Conservation (phyloP, 192 early-diverging fungal genomes). For the Dissophora globulifera region DNA sequence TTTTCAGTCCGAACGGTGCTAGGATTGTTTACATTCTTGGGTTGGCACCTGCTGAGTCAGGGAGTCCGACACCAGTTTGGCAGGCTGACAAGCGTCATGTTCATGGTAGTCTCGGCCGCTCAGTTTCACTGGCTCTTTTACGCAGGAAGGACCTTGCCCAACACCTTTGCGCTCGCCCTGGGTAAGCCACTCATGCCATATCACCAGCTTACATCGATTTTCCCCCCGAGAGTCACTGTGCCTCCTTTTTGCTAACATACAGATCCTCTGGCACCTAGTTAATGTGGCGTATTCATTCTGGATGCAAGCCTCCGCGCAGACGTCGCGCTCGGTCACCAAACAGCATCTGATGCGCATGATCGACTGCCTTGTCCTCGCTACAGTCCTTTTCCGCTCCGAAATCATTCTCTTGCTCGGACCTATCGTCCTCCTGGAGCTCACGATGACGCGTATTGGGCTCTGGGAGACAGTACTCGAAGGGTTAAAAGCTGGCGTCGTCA, state of each 20-base stretch:
- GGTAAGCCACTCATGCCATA: constrained; percentile 25
- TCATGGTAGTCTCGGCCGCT: constrained; percentile 60
- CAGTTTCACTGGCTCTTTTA: constrained; percentile 96
- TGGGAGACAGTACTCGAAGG: constrained; percentile 24
- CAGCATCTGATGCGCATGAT: constrained; percentile 54
- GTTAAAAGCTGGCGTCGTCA: constrained; percentile 26
- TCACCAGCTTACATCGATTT: no score
- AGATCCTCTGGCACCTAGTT: no score
- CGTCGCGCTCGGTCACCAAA: constrained; percentile 7
- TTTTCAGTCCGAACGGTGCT: constrained; percentile 57
- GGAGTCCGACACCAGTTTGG: constrained; percentile 71
- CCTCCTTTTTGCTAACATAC: not conserved
- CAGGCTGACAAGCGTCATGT: constrained; percentile 57
- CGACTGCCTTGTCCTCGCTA: constrained; percentile 55
- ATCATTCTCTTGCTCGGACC: constrained; percentile 54
- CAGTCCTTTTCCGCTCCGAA: constrained; percentile 67
- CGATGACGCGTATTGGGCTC: constrained; percentile 29
- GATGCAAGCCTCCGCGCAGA: constrained; percentile 40
- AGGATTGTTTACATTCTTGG: constrained; percentile 59
- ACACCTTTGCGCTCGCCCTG: constrained; percentile 83
- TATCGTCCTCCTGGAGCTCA: constrained; percentile 54
- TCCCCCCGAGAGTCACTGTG: not conserved
- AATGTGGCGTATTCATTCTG: constrained; percentile 55
- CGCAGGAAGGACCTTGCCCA: constrained; percentile 87
- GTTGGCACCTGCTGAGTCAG: constrained; percentile 63